A percentile compares a stretch with the other conserved stretches of the same genome.
Conservation (phyloP, 306 rosid genomes). For the Trichosanthes cucumerina region DNA sequence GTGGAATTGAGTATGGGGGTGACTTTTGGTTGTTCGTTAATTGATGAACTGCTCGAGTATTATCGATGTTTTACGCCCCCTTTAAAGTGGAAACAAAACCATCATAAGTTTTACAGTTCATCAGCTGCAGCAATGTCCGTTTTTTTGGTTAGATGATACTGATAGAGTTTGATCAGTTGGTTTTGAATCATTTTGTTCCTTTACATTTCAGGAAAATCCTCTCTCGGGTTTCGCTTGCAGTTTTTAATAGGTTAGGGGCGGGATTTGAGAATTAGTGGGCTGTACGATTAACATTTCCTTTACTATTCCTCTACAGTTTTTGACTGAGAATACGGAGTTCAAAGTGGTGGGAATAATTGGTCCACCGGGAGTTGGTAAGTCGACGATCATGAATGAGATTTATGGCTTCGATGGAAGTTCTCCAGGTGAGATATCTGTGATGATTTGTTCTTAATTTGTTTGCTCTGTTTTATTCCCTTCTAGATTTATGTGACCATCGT, state of each 20-base stretch:
- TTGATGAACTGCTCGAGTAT: not conserved
- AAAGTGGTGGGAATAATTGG: conserved; percentile 84
- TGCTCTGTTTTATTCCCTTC: not conserved
- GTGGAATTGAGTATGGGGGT: not conserved
- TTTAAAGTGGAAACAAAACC: not conserved
- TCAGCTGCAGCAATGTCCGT: not conserved
- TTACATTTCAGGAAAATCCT: not conserved
- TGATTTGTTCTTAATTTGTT: not conserved
- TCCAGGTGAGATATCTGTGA: conserved; percentile 44
- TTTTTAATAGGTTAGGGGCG: not conserved
- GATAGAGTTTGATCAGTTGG: not conserved
- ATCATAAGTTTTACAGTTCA: not conserved
- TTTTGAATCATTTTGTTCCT: not conserved
- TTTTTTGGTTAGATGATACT: not conserved
- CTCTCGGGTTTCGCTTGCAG: not conserved
- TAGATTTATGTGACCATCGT: not conserved
- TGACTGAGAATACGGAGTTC: conserved; percentile 80
- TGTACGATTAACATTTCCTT: not conserved
- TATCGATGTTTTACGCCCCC: not conserved
- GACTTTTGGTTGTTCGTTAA: not conserved
- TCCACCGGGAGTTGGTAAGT: conserved; percentile 79
- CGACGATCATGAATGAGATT: conserved; percentile 75
- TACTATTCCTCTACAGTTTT: conserved; percentile 41
- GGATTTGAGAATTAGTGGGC: not conserved
- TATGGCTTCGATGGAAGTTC: conserved; percentile 75